Percentiles rank a stretch among this genome's conserved stretches.
phyloP scores from a whole-genome alignment of 306 rosid genomes.

The Prunus campanulata region DNA sequence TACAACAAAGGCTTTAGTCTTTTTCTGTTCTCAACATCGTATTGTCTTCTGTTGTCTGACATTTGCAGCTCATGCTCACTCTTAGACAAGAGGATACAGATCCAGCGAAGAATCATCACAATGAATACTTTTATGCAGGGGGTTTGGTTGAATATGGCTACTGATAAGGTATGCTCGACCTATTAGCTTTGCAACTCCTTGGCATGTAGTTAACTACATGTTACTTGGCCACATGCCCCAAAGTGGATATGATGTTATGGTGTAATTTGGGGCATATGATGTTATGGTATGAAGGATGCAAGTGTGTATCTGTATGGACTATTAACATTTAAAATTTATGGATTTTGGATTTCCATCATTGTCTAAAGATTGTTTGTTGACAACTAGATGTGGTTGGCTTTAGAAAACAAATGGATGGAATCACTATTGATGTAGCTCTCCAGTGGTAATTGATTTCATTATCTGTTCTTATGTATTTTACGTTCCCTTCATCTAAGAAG shows the following conservation, averaged over 20 bases:
- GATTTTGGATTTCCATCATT: conserved; percentile 21
- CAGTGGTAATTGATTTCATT: conserved; percentile 59
- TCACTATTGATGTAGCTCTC: conserved; percentile 75
- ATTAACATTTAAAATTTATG: conserved; percentile 11
- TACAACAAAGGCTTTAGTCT: neutral
- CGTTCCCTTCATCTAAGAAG: too few species aligned
- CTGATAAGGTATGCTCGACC: conserved; percentile 62
- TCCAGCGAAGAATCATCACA: conserved; percentile 56
- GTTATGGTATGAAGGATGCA: neutral
- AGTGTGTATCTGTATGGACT: neutral
- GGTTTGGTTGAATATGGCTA: conserved; percentile 89
- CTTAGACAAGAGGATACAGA: conserved; percentile 72
- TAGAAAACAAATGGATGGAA: conserved; percentile 73
- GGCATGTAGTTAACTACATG: neutral
- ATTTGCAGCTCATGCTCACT: conserved; percentile 65
- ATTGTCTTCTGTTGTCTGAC: too few species aligned
- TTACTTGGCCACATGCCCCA: neutral
- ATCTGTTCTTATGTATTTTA: neutral
- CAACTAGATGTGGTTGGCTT: conserved; percentile 75
- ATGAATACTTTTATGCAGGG: conserved; percentile 85
- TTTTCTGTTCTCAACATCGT: conserved; percentile 1
- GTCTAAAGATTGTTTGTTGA: conserved; percentile 29
- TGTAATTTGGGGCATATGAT: too few species aligned
- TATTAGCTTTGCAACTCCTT: neutral
- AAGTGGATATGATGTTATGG: too few species aligned